phyloP scores from a whole-genome alignment of 345 rosid genomes.

The Murraya koenigii region DNA sequence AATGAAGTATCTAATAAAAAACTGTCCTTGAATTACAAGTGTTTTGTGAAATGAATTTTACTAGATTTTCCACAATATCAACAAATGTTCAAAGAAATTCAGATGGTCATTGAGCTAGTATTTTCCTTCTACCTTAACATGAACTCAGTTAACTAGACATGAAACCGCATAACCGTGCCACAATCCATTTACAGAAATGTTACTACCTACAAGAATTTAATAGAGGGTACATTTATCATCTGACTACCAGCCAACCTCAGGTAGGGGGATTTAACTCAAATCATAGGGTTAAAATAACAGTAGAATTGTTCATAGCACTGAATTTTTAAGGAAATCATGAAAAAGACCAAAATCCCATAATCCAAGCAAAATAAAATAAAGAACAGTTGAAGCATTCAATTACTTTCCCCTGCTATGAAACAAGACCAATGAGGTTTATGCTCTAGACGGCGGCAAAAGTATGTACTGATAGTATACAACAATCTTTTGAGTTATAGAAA shows the following conservation, averaged over 20 bases:
- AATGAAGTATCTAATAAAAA: no score
- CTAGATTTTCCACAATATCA: no score
- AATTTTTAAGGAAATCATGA: background rate
- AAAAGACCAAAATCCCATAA: background rate
- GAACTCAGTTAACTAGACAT: background rate
- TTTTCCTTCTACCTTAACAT: background rate
- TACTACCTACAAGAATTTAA: background rate
- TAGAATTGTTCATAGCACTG: background rate
- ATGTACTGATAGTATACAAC: slow-evolving; percentile 34
- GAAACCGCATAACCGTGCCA: background rate
- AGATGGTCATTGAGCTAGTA: no score
- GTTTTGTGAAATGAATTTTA: no score
- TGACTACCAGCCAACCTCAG: no score
- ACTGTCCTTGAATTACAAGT: no score
- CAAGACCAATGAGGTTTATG: slow-evolving; percentile 12
- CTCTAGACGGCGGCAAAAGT: slow-evolving; percentile 17
- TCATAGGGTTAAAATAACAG: background rate
- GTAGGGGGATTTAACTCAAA: background rate
- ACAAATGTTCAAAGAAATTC: no score
- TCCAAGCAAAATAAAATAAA: background rate
- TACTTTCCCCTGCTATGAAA: slow-evolving; percentile 29
- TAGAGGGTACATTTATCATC: no score
- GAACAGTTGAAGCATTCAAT: slow-evolving; percentile 1
- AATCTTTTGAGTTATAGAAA: slow-evolving; percentile 20
- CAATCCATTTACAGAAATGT: background rate